Percentiles rank a stretch among this genome's conserved stretches.
phyloP scores from a whole-genome alignment of 306 rosid species.

The Sicyos edulis region DNA sequence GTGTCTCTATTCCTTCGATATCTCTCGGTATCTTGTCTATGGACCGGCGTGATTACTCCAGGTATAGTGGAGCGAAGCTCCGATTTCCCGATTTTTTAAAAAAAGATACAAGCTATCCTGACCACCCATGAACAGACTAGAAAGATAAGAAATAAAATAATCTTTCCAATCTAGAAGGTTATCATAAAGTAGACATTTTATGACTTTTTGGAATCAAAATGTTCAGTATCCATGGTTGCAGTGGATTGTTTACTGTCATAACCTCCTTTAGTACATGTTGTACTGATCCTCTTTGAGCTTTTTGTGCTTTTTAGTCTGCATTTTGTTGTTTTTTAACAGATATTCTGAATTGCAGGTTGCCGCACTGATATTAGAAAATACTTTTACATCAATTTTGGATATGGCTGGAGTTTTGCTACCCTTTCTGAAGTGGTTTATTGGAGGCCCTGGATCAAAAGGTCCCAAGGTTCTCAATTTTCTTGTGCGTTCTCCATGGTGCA shows the following conservation, averaged over 20 bases:
- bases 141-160: too few species aligned
- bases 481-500: constrained; percentile 94
- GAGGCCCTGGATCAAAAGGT: constrained; percentile 71
- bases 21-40: too few species aligned
- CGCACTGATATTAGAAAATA: constrained; percentile 83
- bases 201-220: background rate
- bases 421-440: constrained; percentile 89
- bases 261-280: background rate
- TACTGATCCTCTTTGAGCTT: background rate
- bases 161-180: too few species aligned
- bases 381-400: constrained; percentile 95
- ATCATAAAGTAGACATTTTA: too few species aligned
- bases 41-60: too few species aligned
- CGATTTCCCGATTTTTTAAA: too few species aligned
- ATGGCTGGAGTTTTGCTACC: constrained; percentile 98
- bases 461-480: constrained; percentile 76
- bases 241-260: background rate
- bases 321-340: constrained; percentile 5
- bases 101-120: too few species aligned
- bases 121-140: too few species aligned
- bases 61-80: too few species aligned
- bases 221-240: background rate
- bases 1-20: too few species aligned
- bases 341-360: constrained; percentile 60
- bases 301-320: background rate